Evolutionary conservation across 257 asterid species (phyloP), one percentile per base, ranked within the genome.

Genomic region (Salvia miltiorrhiza): DNA sequence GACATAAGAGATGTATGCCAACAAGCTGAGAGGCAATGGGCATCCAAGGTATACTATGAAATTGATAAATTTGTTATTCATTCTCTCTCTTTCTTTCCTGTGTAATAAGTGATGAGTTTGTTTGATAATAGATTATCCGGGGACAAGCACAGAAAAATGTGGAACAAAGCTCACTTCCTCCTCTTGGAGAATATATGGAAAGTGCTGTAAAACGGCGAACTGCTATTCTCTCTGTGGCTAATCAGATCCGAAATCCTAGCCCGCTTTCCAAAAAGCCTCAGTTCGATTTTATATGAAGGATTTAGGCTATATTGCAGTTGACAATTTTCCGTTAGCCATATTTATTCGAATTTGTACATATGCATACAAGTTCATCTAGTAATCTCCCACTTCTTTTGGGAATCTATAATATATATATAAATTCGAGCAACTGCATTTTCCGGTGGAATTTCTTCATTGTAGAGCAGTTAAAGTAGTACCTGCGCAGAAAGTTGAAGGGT

Each of bases 1-100:
- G 97, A 90, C 79, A 90, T 90, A 63, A 87, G 93, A 73, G 96
- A 90, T 65, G 94, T 90, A 39, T 93, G 99, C 77, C 99, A 90
- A 72, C 99, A 93, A 79, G 96, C 99, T 1, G 97, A 93, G 85
- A 80, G 99, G 81, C 90, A 69, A 40, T 93, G 99, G 97, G 99
- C 97, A 56, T 93, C 99, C 41, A 93, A 90, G 99, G 99, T 93
- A 83, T 40, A 81, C 16, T 35, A 19, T 69, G 54, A 5, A 56
- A 24, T 21, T 33, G 10, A 13, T 24, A 61, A 21, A 56, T 35
- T 62, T 58, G 5, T 41, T 45, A 12, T 32, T 54, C 44, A 2
- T 11, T 23, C 26, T 11, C 54, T 21, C 58, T 11, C 59, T 10
- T 17, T 23, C 13, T 48, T 35, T 33, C 19, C 1, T 20, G 17